Conservation (phyloP, 169 alveolate species). For the Eimeria maxima region DNA sequence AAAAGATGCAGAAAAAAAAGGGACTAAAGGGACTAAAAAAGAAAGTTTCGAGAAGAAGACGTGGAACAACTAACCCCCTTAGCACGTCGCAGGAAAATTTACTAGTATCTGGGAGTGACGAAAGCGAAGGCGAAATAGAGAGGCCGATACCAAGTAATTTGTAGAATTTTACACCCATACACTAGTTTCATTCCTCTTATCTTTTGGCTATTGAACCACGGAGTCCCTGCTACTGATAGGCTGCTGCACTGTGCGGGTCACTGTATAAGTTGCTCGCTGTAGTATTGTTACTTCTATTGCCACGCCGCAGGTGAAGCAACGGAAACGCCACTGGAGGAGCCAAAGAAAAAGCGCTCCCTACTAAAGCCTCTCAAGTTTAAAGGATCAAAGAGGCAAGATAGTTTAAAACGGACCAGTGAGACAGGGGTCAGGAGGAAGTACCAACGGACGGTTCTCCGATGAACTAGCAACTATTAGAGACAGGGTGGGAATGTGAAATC, state of each 20-base stretch:
- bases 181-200: not conserved
- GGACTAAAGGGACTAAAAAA: not conserved
- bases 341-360: slow-evolving; percentile 7
- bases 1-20: not conserved
- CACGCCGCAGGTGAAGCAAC: not conserved
- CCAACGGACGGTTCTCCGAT: not conserved
- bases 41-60: not conserved
- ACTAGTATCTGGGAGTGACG: not conserved
- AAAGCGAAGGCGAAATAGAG: not conserved
- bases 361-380: not conserved
- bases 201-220: not conserved
- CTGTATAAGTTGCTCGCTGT: not conserved
- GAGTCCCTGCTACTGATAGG: too few relatives aligned
- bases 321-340: not conserved
- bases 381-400: not conserved
- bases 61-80: not conserved
- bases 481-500: not conserved
- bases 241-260: not conserved
- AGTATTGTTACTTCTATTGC: not conserved
- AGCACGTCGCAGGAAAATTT: not conserved
- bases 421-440: not conserved
- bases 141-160: not conserved
- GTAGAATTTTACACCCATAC: not conserved
- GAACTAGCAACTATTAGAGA: not conserved
- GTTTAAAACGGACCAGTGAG: slow-evolving; percentile 11